phyloP scores from a whole-genome alignment of 768 basidiomycete species.

The Russula emetica region DNA sequence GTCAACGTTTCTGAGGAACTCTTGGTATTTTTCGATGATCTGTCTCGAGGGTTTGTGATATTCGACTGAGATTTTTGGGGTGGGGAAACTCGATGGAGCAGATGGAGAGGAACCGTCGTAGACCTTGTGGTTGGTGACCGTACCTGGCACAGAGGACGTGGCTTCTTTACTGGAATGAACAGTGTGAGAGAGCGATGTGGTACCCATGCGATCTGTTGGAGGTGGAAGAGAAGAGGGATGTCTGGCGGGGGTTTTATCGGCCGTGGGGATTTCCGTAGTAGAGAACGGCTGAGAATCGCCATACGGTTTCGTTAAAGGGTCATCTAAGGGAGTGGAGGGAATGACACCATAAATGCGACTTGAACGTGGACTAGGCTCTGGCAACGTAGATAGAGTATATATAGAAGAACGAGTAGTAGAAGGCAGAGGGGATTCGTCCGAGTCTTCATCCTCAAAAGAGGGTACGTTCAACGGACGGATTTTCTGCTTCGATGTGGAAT shows the following conservation, averaged over 20 bases:
- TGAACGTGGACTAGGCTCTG: slow-evolving; percentile 37
- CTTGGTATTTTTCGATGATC: too few species aligned
- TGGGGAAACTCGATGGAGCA: too few species aligned
- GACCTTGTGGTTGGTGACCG: too few species aligned
- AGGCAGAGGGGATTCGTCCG: slow-evolving; percentile 32
- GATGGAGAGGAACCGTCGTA: too few species aligned
- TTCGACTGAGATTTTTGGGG: too few species aligned
- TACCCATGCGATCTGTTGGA: neutral
- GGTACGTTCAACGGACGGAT: slow-evolving; percentile 28
- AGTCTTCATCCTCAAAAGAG: slow-evolving; percentile 32
- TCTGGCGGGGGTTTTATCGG: neutral
- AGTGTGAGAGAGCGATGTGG: too few species aligned
- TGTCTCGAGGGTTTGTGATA: too few species aligned
- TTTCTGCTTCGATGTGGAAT: slow-evolving; percentile 33
- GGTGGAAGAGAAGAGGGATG: neutral
- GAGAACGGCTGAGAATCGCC: neutral
- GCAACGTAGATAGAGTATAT: slow-evolving; percentile 45
- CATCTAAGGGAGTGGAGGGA: slow-evolving; percentile 43
- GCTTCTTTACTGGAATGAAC: too few species aligned
- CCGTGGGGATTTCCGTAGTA: neutral
- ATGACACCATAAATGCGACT: slow-evolving; percentile 31
- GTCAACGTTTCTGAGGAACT: too few species aligned
- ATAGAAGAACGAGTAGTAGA: slow-evolving; percentile 71
- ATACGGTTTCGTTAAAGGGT: neutral
- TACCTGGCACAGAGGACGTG: too few species aligned